Evolutionary conservation across 164 flowering plant species (phyloP).

Genomic region (Vitis rupestris): DNA sequence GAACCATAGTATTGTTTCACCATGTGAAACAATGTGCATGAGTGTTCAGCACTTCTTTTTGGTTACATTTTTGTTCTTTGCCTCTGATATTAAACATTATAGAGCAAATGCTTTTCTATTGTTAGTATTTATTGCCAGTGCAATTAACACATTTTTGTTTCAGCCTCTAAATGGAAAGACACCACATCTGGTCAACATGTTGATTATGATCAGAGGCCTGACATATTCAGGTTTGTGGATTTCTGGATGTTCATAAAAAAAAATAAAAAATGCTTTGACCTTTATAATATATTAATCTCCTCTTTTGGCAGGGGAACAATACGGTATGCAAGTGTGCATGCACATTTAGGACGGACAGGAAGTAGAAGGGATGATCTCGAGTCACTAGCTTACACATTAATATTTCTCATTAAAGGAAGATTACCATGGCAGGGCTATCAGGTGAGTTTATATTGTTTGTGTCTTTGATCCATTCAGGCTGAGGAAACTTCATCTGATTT

Average conservation of each 20-base stretch:
- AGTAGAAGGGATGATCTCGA: conserved; percentile 95
- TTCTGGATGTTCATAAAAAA: background rate
- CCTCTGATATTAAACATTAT: background rate
- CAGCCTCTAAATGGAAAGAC: conserved; percentile 90
- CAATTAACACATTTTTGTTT: conserved; percentile 14
- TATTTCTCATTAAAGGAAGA: conserved; percentile 76
- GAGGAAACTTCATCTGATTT: background rate
- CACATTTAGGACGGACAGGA: conserved; percentile 88
- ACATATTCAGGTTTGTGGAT: conserved; percentile 66
- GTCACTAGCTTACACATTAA: conserved; percentile 80
- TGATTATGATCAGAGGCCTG: conserved; percentile 93
- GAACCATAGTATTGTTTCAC: background rate
- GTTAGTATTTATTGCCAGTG: background rate
- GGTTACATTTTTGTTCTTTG: background rate
- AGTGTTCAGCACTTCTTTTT: background rate
- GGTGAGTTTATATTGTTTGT: conserved; percentile 27
- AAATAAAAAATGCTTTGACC: background rate
- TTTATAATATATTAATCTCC: background rate
- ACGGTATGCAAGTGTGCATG: conserved; percentile 91
- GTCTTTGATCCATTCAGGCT: background rate
- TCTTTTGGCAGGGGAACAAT: conserved; percentile 69
- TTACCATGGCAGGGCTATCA: conserved; percentile 95
- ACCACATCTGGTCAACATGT: conserved; percentile 71
- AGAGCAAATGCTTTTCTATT: background rate
- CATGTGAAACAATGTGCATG: background rate